Evolutionary conservation across 2,329 filamentous ascomycete species (phyloP), one percentile per base, ranked within the genome.

Genomic region (Dothistroma septosporum): DNA sequence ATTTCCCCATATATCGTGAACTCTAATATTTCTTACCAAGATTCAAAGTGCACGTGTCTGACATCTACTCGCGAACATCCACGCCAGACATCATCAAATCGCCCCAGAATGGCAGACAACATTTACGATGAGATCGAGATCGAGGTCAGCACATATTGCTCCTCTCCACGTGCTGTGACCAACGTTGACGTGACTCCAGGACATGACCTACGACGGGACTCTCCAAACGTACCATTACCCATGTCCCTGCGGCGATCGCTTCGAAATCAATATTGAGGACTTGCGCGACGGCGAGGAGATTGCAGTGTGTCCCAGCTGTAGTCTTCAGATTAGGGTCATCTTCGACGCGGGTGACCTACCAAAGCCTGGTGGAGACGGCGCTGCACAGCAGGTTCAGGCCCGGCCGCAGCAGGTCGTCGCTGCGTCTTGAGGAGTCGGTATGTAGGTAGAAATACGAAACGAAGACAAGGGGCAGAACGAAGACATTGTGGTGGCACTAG

Each of bases 51-150:
- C 9, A 5, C 16, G 14, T 11, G 5, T 37, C 35, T 11, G 35
- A 37, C 35, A 7, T 44, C 9, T 5, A n/a, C 41, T n/a, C n/a
- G 9, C 33, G 14, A 11, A 37, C 10, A 37, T 11, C 33, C 35
- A 12, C 35, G 35, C 11, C 35, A 37, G 11, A 37, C 5, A 8
- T 2, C 35, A 12, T 8, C n/a, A 16, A 6, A 44, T 19, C 21
- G 10, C 10, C 19, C 11, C 47, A 60, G 14, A 19, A 70, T 70
- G 68, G 62, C 67, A 10, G 67, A 68, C 57, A 73, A 73, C 68
- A 90, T 96, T 75, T 97, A 97, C 81, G 93, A 97, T 73, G 93
- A 97, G 77, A 93, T 97, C 77, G 93, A 97, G 76, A 97, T 97
- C 79, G 93, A 97, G 76, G 69, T 70, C 58, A 4, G 58, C 33